Conservation (phyloP, 176 grass and related monocot species). For the Rhynchospora breviuscula region DNA sequence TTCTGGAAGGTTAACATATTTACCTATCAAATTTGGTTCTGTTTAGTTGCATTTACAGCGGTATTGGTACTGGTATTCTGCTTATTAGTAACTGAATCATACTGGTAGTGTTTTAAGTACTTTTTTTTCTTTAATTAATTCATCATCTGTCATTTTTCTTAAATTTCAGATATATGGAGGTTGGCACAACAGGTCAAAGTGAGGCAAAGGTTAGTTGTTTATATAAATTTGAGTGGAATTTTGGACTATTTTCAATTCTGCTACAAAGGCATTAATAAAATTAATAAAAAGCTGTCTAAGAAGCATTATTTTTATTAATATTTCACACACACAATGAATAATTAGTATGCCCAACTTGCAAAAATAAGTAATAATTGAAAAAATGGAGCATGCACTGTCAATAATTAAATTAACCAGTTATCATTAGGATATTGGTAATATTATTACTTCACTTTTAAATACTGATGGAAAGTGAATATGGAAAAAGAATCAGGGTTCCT, state of each 20-base stretch:
- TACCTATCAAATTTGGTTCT: background rate
- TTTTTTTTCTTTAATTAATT: background rate
- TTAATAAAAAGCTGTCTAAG: background rate
- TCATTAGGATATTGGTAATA: background rate
- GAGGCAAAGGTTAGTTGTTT: constrained; percentile 73
- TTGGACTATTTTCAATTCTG: too few species aligned
- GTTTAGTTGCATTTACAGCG: background rate
- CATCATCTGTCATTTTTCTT: background rate
- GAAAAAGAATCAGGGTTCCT: background rate
- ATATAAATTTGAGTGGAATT: too few species aligned
- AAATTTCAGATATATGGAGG: constrained; percentile 88
- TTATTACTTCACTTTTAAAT: background rate
- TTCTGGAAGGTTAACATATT: background rate
- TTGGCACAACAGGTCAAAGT: constrained; percentile 88
- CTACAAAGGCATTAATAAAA: too few species aligned
- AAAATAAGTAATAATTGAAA: background rate
- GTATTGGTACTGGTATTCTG: background rate
- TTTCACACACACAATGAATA: background rate
- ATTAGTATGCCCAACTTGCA: background rate
- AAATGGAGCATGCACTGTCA: background rate
- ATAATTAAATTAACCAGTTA: background rate
- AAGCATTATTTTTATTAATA: background rate
- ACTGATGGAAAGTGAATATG: background rate
- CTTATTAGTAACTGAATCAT: background rate
- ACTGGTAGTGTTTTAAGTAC: background rate